Conservation (phyloP, 768 basidiomycete genomes). For the Chalciporus pseudorubinellus region DNA sequence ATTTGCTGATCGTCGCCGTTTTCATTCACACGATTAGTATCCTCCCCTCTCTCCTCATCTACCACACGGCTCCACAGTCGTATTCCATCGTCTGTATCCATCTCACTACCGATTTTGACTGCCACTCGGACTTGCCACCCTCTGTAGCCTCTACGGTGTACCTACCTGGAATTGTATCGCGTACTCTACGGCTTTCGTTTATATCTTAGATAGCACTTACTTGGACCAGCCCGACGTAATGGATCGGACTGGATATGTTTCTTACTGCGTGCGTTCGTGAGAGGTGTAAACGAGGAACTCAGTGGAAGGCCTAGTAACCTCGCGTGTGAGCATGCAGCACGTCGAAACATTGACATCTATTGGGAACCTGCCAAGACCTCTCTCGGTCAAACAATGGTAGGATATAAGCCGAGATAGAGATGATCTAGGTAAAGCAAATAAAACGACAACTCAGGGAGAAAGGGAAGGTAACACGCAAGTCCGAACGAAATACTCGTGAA, state of each 20-base stretch:
- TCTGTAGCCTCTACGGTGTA: neutral
- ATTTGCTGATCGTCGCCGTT: neutral
- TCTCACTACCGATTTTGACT: no score
- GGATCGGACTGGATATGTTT: neutral
- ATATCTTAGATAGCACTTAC: neutral
- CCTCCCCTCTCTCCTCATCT: neutral
- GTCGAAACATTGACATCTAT: no score
- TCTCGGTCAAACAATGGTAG: no score
- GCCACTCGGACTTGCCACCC: no score
- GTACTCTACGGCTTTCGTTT: neutral
- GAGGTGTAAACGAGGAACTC: no score
- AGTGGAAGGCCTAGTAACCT: no score
- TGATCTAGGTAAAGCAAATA: no score
- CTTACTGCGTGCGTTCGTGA: no score
- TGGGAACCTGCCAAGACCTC: no score
- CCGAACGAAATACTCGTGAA: slow-evolving; percentile 88
- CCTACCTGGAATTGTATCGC: neutral
- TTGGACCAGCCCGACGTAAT: neutral
- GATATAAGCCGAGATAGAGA: no score
- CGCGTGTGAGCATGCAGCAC: no score
- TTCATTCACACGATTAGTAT: neutral
- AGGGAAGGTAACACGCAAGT: slow-evolving; percentile 57
- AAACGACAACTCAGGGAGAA: slow-evolving; percentile 5
- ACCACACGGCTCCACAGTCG: neutral
- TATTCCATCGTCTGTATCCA: neutral